These are phyloP conservation scores for Helichrysum umbraculigerum DNA, from an alignment of 129 eudicot species.

Conservation along the genomic window DNA sequence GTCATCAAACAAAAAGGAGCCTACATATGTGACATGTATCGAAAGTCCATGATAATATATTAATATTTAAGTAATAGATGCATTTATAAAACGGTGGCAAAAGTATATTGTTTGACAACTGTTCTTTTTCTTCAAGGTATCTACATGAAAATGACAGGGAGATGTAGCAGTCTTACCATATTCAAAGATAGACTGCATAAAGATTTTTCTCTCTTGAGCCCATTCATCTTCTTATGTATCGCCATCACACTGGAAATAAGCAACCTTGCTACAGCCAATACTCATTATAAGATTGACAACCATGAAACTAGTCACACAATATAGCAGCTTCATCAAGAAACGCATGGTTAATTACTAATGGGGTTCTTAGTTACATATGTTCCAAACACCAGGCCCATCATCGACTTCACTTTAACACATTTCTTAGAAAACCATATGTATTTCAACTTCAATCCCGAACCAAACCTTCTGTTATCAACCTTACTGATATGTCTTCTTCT, in stretches of 20 bases:
- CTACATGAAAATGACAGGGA: slow-evolving; percentile 11
- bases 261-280: not conserved
- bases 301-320: slow-evolving; percentile 9
- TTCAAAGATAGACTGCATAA: slow-evolving; percentile 5
- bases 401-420: slow-evolving; percentile 19
- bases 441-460: slow-evolving; percentile 15
- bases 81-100: not conserved
- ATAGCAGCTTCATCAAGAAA: not conserved
- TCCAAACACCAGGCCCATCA: slow-evolving; percentile 16
- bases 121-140: slow-evolving; percentile 7
- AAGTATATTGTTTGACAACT: not conserved
- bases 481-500: slow-evolving; percentile 19
- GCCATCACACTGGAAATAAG: slow-evolving; percentile 10
- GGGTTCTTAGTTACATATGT: slow-evolving; percentile 1
- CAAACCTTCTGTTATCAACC: slow-evolving; percentile 17
- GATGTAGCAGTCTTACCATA: slow-evolving; percentile 11
- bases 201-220: not conserved
- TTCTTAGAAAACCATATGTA: slow-evolving; percentile 6
- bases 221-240: slow-evolving; percentile 12
- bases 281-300: slow-evolving; percentile 22
- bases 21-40: not conserved
- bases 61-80: not conserved
- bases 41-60: not conserved
- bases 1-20: no score
- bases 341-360: not conserved